Evolutionary conservation across 805 yeast genomes (phyloP).

Genomic region (Zygosaccharomyces siamensis): DNA sequence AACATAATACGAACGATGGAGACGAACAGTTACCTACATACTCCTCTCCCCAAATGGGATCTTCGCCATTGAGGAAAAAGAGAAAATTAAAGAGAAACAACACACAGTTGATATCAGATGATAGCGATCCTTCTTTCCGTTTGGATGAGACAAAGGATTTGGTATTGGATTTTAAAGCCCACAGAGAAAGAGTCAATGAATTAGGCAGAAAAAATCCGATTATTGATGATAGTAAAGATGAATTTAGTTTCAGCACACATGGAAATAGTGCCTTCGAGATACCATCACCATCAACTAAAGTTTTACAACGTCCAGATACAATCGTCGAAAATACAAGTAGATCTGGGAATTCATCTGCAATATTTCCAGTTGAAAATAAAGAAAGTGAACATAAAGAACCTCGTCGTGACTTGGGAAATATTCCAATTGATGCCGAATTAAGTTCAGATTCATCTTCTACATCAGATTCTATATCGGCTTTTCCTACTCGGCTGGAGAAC

Average conservation of each 20-base stretch:
- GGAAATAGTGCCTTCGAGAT: constrained; percentile 31
- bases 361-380: not conserved
- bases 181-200: constrained; percentile 20
- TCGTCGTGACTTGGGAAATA: not conserved
- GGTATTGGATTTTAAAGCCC: constrained; percentile 23
- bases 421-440: constrained; percentile 8
- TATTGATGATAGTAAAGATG: constrained; percentile 32
- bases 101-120: constrained; percentile 14
- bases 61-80: constrained; percentile 13
- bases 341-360: not conserved
- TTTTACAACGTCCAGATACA: not conserved
- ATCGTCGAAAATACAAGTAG: not conserved
- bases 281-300: constrained; percentile 12
- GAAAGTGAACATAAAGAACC: not conserved
- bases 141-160: constrained; percentile 14
- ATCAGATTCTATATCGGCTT: constrained; percentile 16
- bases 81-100: constrained; percentile 18
- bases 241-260: constrained; percentile 29
- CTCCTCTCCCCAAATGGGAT: not conserved
- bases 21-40: not conserved
- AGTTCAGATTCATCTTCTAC: constrained; percentile 14
- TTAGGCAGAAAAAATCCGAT: constrained; percentile 25
- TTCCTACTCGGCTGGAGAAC: constrained; percentile 7
- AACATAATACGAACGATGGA: not conserved
- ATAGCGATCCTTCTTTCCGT: constrained; percentile 5